Conservation (phyloP, 257 asterid species). For the Solanum boliviense region DNA sequence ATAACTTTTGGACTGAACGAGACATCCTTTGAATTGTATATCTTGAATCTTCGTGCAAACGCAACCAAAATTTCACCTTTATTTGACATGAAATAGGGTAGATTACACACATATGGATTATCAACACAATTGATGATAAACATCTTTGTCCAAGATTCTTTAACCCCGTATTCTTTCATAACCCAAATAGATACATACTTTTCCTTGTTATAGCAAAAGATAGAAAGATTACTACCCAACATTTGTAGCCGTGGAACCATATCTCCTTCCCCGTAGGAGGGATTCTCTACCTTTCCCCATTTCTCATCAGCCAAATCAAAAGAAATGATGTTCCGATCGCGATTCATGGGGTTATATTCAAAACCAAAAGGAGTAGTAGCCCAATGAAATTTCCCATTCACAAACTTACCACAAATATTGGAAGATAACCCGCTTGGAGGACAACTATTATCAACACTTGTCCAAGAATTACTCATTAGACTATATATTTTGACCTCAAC, state of each 20-base stretch:
- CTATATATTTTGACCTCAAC: too few relatives aligned
- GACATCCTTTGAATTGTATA: slow-evolving; percentile 17
- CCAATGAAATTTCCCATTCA: too few relatives aligned
- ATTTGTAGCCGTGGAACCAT: background rate
- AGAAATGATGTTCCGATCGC: background rate
- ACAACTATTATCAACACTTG: too few relatives aligned
- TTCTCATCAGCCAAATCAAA: background rate
- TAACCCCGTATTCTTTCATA: background rate
- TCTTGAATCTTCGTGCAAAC: slow-evolving; percentile 7
- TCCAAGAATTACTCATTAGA: too few relatives aligned
- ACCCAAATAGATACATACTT: slow-evolving; percentile 13
- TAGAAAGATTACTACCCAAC: slow-evolving; percentile 1
- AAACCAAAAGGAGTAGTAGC: too few relatives aligned
- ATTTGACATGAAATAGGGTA: slow-evolving; percentile 13
- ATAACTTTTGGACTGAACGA: slow-evolving; percentile 9
- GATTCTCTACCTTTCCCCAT: background rate
- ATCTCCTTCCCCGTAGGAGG: background rate
- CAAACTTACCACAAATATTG: too few relatives aligned
- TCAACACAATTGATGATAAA: slow-evolving; percentile 11
- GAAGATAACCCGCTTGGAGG: too few relatives aligned
- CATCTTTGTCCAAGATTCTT: slow-evolving; percentile 22
- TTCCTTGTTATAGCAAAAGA: background rate
- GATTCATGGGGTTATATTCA: too few relatives aligned
- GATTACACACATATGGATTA: background rate
- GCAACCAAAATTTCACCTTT: slow-evolving; percentile 31